phyloP scores from a whole-genome alignment of 306 rosid genomes.

The Sicyos edulis region DNA sequence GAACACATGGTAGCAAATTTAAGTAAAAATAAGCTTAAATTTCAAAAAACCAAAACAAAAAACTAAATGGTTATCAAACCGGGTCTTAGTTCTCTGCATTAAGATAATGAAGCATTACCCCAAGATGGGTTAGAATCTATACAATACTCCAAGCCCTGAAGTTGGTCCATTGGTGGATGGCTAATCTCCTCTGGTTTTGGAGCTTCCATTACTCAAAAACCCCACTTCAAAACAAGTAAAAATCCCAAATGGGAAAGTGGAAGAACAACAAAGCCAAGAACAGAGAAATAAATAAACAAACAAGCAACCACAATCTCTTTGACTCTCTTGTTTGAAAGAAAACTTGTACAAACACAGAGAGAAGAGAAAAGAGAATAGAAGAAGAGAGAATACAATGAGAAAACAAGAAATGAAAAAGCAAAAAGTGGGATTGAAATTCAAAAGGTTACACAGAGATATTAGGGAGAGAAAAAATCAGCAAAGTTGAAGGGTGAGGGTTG shows the following conservation, averaged over 20 bases:
- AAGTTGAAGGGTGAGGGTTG: constrained; percentile 1
- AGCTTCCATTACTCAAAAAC: constrained; percentile 49
- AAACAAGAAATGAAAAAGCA: background rate
- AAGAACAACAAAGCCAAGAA: constrained; percentile 8
- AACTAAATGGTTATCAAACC: no score
- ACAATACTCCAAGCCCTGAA: constrained; percentile 94
- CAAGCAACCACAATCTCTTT: no score
- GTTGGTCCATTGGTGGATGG: constrained; percentile 93
- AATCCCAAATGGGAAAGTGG: constrained; percentile 28
- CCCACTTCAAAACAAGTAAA: constrained; percentile 12
- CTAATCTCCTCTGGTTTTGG: constrained; percentile 76
- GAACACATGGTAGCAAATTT: no score
- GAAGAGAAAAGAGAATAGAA: background rate
- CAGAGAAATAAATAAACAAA: background rate
- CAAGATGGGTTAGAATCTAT: constrained; percentile 98
- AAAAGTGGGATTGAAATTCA: constrained; percentile 19
- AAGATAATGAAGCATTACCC: constrained; percentile 42
- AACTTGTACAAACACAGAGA: constrained; percentile 25
- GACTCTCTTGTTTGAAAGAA: background rate
- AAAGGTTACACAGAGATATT: constrained; percentile 26
- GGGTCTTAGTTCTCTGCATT: constrained; percentile 1
- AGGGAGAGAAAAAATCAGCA: constrained; percentile 16
- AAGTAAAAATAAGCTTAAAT: no score
- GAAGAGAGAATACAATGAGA: no score
- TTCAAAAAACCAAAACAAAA: no score